Percentiles rank a stretch among this genome's conserved stretches.
Evolutionary conservation across 2,329 filamentous ascomycete species (phyloP).

Genomic region (Zasmidium angulare): DNA sequence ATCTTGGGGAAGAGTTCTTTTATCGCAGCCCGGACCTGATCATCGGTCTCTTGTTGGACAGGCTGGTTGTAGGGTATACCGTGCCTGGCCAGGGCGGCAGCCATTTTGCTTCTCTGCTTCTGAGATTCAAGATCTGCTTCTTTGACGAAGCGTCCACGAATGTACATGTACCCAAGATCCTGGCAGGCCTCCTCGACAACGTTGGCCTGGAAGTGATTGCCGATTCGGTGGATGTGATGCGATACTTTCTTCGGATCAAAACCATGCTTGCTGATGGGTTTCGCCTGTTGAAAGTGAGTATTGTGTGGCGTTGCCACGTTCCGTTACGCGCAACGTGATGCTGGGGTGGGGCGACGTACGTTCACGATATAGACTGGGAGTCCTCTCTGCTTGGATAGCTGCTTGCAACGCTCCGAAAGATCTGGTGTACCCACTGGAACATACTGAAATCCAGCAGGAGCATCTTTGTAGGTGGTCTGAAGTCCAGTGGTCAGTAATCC

Average conservation of each 20-base stretch:
- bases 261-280: conserved; percentile 23
- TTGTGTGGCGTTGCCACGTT: too few relatives aligned
- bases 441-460: conserved; percentile 61
- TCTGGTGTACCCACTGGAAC: conserved; percentile 61
- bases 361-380: conserved; percentile 60
- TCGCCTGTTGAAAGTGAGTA: conserved; percentile 20
- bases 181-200: conserved; percentile 59
- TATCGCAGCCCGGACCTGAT: conserved; percentile 59
- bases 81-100: conserved; percentile 38
- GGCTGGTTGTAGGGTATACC: conserved; percentile 22
- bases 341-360: conserved; percentile 47
- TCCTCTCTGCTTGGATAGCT: conserved; percentile 56
- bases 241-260: conserved; percentile 44
- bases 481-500: conserved; percentile 26
- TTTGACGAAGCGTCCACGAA: conserved; percentile 28
- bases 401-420: conserved; percentile 60
- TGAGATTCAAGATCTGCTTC: conserved; percentile 25
- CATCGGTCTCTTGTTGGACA: conserved; percentile 39
- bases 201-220: conserved; percentile 62
- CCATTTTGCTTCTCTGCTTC: conserved; percentile 29
- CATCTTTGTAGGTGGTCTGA: conserved; percentile 55
- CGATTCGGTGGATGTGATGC: conserved; percentile 61
- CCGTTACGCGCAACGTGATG: too few relatives aligned
- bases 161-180: conserved; percentile 49
- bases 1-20: conserved; percentile 64